Conservation (phyloP, 345 rosid species). For the Theobroma cacao region DNA sequence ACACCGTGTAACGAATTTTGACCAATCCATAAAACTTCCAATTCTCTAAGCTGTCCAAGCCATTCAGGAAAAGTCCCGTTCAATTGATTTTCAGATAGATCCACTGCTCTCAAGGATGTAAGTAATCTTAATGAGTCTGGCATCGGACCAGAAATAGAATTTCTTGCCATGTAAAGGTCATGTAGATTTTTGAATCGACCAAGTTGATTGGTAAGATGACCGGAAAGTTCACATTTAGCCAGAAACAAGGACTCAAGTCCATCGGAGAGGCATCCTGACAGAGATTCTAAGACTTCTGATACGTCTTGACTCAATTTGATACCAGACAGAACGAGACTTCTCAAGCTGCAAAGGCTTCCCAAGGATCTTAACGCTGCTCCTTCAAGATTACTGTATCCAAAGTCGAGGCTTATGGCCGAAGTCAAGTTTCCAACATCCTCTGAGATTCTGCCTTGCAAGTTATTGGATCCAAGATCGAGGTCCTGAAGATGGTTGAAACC, state of each 20-base stretch:
- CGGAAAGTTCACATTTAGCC: not conserved
- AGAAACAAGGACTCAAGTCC: not conserved
- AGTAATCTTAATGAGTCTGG: constrained; percentile 13
- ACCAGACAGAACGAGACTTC: not conserved
- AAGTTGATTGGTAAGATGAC: constrained; percentile 17
- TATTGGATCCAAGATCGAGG: not conserved
- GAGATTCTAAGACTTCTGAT: not conserved
- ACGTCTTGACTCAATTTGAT: not conserved
- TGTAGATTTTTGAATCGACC: constrained; percentile 6
- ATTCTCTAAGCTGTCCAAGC: constrained; percentile 7
- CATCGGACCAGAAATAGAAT: constrained; percentile 23
- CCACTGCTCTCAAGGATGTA: not conserved
- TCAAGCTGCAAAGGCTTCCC: constrained; percentile 9
- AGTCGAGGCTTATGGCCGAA: not conserved
- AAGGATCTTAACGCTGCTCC: not conserved
- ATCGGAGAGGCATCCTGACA: constrained; percentile 5
- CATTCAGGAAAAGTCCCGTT: constrained; percentile 17
- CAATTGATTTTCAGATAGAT: constrained; percentile 10
- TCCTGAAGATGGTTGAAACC: constrained; percentile 17
- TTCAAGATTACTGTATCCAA: not conserved
- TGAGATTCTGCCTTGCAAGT: constrained; percentile 23
- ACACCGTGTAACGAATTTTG: constrained; percentile 21
- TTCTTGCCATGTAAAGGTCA: not conserved
- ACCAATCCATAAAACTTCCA: not conserved
- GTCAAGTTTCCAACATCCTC: not conserved